phyloP scores from a whole-genome alignment of 1,284 basidiomycete species.

The Ceratobasidium sp. region DNA sequence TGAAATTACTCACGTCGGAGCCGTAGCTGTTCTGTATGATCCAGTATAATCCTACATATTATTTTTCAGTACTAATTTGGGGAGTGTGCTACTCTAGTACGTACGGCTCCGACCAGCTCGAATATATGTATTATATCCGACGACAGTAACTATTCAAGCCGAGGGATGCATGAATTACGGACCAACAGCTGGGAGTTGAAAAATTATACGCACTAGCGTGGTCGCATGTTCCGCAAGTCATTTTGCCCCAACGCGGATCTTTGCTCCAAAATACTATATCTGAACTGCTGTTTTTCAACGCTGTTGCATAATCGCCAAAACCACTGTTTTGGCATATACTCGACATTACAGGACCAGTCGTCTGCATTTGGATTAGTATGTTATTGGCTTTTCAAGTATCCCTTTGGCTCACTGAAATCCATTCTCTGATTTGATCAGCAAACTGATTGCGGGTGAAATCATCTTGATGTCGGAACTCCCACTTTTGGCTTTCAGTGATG shows the following conservation, averaged over 20 bases:
- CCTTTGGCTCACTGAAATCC: neutral
- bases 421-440: neutral
- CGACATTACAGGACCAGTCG: slow-evolving; percentile 3
- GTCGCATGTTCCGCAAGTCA: neutral
- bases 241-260: neutral
- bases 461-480: neutral
- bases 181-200: no score
- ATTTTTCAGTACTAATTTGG: neutral
- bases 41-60: neutral
- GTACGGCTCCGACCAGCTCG: neutral
- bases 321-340: neutral
- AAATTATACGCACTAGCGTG: neutral
- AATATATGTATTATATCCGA: neutral
- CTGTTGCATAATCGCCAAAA: neutral
- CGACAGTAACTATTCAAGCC: neutral
- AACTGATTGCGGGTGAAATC: no score
- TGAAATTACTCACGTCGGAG: neutral
- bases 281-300: neutral
- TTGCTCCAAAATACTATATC: neutral
- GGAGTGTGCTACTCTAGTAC: neutral
- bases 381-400: neutral
- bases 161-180: no score
- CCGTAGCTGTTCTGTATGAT: slow-evolving; percentile 16
- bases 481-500: neutral
- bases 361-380: neutral